Conservation (phyloP, 1,284 basidiomycete species). For the Boletus albobrunnescens region DNA sequence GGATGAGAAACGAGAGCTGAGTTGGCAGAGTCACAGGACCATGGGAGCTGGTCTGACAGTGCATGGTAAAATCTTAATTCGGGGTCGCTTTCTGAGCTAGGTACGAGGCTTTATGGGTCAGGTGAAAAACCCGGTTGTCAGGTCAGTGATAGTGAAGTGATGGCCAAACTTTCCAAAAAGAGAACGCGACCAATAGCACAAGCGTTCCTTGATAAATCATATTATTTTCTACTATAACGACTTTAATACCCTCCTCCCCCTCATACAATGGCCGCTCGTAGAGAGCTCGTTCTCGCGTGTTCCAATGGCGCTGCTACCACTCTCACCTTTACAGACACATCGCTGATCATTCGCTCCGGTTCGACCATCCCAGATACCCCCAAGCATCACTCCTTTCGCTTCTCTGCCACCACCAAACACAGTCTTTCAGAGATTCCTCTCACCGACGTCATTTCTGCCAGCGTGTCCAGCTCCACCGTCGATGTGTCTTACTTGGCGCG, state of each 20-base stretch:
- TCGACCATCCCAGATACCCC: neutral
- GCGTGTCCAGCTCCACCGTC: constrained; percentile 36
- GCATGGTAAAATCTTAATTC: neutral
- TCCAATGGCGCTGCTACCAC: constrained; percentile 8
- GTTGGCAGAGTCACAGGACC: neutral
- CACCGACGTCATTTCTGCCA: constrained; percentile 51
- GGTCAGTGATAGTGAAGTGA: no score
- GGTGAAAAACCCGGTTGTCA: no score
- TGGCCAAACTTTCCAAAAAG: no score
- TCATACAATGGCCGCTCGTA: constrained; percentile 16
- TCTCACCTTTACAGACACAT: constrained; percentile 21
- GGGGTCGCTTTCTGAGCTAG: no score
- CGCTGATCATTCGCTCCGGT: constrained; percentile 12
- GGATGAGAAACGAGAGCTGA: no score
- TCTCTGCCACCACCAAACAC: neutral
- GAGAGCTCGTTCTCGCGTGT: constrained; percentile 20
- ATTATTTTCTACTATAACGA: neutral
- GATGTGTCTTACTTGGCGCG: constrained; percentile 49
- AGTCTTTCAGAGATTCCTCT: constrained; percentile 35
- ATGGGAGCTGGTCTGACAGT: neutral
- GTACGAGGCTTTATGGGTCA: no score
- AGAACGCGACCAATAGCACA: no score
- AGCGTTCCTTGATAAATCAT: constrained; percentile 6
- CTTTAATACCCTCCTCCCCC: constrained; percentile 5
- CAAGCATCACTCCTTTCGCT: constrained; percentile 10